phyloP scores from a whole-genome alignment of 306 rosid species.

The Oemleria cerasiformis region DNA sequence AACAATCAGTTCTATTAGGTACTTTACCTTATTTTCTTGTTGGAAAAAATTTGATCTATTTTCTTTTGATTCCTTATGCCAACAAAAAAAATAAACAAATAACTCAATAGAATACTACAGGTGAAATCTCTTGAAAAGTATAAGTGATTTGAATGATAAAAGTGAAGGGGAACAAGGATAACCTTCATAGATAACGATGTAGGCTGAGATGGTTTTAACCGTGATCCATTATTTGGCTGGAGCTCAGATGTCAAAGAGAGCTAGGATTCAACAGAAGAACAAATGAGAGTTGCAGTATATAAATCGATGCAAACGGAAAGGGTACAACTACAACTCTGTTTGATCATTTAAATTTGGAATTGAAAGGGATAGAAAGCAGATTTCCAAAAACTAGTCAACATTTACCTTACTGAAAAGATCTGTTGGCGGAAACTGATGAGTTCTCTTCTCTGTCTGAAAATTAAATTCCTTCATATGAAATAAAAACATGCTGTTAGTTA shows the following conservation, averaged over 20 bases:
- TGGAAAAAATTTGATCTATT: constrained; percentile 59
- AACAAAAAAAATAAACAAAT: constrained; percentile 36
- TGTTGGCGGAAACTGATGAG: constrained; percentile 58
- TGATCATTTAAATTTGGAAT: no score
- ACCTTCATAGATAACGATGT: constrained; percentile 54
- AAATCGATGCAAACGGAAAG: not conserved
- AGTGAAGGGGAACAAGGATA: constrained; percentile 26
- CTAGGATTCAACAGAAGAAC: constrained; percentile 45
- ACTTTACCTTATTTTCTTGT: constrained; percentile 54
- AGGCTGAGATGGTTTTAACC: constrained; percentile 36
- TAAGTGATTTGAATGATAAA: not conserved
- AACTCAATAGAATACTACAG: constrained; percentile 37
- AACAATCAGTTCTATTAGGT: constrained; percentile 14
- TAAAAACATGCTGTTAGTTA: constrained; percentile 28
- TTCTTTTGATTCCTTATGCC: constrained; percentile 91
- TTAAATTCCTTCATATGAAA: constrained; percentile 63
- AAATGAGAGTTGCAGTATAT: not conserved
- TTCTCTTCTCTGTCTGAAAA: constrained; percentile 65
- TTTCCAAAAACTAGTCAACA: not conserved
- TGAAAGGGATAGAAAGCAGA: not conserved
- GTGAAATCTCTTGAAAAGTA: constrained; percentile 7
- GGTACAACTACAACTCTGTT: not conserved
- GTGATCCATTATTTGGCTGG: constrained; percentile 46
- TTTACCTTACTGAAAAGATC: constrained; percentile 91
- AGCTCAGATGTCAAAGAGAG: constrained; percentile 64